These are phyloP conservation scores for Mentha longifolia DNA, from an alignment of 257 asterid genomes.

Conservation along the genomic window DNA sequence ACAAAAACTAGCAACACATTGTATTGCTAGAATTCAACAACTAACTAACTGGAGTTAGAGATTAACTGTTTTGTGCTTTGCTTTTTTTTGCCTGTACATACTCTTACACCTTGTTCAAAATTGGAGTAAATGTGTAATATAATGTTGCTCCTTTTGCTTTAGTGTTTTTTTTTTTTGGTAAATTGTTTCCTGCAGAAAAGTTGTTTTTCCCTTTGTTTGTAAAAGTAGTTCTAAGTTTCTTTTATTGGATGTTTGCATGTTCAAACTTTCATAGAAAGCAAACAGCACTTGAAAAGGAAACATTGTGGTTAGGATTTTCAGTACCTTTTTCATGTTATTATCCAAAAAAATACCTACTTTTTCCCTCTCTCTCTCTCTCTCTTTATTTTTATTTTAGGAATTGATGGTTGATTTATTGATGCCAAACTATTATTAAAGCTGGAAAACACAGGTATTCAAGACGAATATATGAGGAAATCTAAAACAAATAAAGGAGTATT, in stretches of 20 bases:
- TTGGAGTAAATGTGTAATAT: constrained; percentile 44
- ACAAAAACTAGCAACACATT: constrained; percentile 30
- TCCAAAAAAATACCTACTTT: too few relatives aligned
- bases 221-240: not conserved
- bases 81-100: constrained; percentile 39
- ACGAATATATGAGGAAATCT: too few relatives aligned
- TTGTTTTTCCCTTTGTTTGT: not conserved
- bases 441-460: too few relatives aligned
- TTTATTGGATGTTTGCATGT: not conserved
- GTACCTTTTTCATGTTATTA: not conserved
- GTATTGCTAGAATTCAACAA: constrained; percentile 26
- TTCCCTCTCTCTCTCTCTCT: too few relatives aligned
- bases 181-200: not conserved
- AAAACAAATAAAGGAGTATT: too few relatives aligned
- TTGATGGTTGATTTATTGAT: too few relatives aligned
- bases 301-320: not conserved
- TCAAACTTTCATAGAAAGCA: not conserved
- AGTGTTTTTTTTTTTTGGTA: not conserved
- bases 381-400: too few relatives aligned
- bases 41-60: constrained; percentile 48
- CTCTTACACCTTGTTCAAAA: constrained; percentile 31
- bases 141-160: constrained; percentile 28
- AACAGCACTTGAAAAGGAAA: not conserved
- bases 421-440: too few relatives aligned
- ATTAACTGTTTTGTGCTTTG: constrained; percentile 30